Percentiles rank a stretch among this genome's conserved stretches.
Conservation (phyloP, 148 eudicot genomes). For the Heliosperma pusillum region DNA sequence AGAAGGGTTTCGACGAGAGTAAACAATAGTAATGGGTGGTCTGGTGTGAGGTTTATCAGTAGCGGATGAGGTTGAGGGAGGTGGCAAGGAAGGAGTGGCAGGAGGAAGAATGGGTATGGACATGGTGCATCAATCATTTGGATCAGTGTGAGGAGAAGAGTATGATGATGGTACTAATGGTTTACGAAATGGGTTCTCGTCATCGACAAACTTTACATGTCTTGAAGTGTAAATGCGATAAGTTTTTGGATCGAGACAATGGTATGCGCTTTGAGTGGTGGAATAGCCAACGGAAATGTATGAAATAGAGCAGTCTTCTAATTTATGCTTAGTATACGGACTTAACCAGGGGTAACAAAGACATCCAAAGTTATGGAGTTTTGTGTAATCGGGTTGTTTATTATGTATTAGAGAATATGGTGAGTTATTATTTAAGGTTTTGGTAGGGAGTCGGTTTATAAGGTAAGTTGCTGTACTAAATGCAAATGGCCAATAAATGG, state of each 20-base stretch:
- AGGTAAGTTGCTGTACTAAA: not conserved
- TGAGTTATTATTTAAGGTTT: not conserved
- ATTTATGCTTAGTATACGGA: too few relatives aligned
- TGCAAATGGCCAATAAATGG: not conserved
- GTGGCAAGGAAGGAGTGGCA: not conserved
- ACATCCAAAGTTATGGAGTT: too few relatives aligned
- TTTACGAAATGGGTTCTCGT: not conserved
- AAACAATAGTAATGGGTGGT: not conserved
- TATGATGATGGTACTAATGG: not conserved
- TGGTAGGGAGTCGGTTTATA: not conserved
- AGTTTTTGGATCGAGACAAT: not conserved
- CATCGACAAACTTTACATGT: conserved; percentile 1
- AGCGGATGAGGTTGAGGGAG: not conserved
- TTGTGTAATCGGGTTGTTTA: not conserved
- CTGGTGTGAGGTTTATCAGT: not conserved
- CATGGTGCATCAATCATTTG: not conserved
- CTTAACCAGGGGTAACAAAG: too few relatives aligned
- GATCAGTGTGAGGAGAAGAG: not conserved
- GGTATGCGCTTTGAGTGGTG: conserved; percentile 1
- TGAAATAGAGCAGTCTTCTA: too few relatives aligned
- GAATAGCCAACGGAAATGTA: too few relatives aligned
- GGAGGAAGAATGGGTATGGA: not conserved
- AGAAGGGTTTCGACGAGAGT: too few relatives aligned
- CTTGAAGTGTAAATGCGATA: not conserved
- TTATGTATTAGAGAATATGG: not conserved